Percentiles rank a stretch among this genome's conserved stretches.
Evolutionary conservation across 805 yeast species (phyloP).

Genomic region (Candida vaughaniae): DNA sequence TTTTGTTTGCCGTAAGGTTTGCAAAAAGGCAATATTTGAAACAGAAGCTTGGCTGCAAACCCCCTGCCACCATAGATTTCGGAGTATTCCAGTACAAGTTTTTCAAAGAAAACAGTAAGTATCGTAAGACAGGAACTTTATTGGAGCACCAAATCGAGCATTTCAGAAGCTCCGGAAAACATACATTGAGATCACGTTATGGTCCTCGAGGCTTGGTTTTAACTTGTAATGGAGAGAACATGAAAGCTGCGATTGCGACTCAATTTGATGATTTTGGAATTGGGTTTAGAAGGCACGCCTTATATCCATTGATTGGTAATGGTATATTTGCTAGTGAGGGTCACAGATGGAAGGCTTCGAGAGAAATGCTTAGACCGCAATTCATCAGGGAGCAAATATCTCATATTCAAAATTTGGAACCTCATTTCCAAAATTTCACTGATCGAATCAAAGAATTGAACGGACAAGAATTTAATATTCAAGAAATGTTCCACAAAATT

Average conservation of each 20-base stretch:
- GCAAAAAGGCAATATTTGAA: background rate
- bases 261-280: slow-evolving; percentile 36
- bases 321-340: slow-evolving; percentile 41
- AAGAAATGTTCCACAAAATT: slow-evolving; percentile 32
- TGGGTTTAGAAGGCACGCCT: slow-evolving; percentile 27
- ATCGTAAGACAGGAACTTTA: slow-evolving; percentile 5
- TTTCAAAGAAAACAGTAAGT: slow-evolving; percentile 1
- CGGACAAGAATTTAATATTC: slow-evolving; percentile 28
- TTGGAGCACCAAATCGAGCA: slow-evolving; percentile 5
- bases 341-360: slow-evolving; percentile 36
- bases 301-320: slow-evolving; percentile 33
- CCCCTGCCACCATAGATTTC: background rate
- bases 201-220: slow-evolving; percentile 15
- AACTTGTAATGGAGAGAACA: slow-evolving; percentile 36
- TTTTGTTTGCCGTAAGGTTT: no score
- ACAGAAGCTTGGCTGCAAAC: slow-evolving; percentile 11
- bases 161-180: background rate
- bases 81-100: slow-evolving; percentile 5
- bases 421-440: slow-evolving; percentile 28
- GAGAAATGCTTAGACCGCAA: slow-evolving; percentile 40
- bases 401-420: slow-evolving; percentile 32
- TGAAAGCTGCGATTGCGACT: slow-evolving; percentile 35
- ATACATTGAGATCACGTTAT: slow-evolving; percentile 2
- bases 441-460: slow-evolving; percentile 17
- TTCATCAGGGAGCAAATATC: slow-evolving; percentile 38